Percentiles rank a stretch among this genome's conserved stretches.
Conservation (phyloP, 441 rosid species). For the Mallotus japonicus region DNA sequence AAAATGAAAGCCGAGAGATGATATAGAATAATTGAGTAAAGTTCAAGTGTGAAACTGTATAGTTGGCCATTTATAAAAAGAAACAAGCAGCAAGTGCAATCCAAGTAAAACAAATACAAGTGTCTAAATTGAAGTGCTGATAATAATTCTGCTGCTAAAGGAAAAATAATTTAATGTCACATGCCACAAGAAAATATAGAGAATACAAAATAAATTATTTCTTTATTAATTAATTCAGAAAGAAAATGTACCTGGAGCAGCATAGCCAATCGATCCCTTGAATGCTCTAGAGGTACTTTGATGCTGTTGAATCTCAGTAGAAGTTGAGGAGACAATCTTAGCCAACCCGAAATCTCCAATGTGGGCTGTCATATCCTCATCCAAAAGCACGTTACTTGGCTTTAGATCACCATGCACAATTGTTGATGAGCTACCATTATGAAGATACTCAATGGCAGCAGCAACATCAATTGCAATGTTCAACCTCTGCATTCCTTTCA, state of each 20-base stretch:
- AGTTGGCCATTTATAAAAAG: too few relatives aligned
- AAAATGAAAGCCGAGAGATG: too few relatives aligned
- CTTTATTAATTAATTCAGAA: too few relatives aligned
- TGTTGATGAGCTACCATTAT: neutral
- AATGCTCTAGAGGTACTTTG: neutral
- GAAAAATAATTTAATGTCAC: too few relatives aligned
- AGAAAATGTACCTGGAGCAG: constrained; percentile 22
- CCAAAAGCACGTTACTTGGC: constrained; percentile 18
- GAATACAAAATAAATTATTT: too few relatives aligned
- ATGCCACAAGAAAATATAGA: too few relatives aligned
- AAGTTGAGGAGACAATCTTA: neutral
- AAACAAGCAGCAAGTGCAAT: too few relatives aligned
- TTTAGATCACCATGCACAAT: constrained; percentile 14
- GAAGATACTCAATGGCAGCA: constrained; percentile 8
- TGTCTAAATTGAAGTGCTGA: too few relatives aligned
- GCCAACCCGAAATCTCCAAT: constrained; percentile 24
- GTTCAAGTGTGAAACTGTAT: too few relatives aligned
- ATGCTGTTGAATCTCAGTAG: neutral
- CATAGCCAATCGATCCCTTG: constrained; percentile 24
- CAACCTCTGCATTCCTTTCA: constrained; percentile 6
- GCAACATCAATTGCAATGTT: constrained; percentile 3
- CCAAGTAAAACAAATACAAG: too few relatives aligned
- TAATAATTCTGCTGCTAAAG: too few relatives aligned
- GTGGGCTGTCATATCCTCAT: constrained; percentile 13
- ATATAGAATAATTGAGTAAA: too few relatives aligned